A percentile compares a stretch with the other conserved stretches of the same genome.
Evolutionary conservation across 345 rosid species (phyloP).

Genomic region (Salix dunnii): DNA sequence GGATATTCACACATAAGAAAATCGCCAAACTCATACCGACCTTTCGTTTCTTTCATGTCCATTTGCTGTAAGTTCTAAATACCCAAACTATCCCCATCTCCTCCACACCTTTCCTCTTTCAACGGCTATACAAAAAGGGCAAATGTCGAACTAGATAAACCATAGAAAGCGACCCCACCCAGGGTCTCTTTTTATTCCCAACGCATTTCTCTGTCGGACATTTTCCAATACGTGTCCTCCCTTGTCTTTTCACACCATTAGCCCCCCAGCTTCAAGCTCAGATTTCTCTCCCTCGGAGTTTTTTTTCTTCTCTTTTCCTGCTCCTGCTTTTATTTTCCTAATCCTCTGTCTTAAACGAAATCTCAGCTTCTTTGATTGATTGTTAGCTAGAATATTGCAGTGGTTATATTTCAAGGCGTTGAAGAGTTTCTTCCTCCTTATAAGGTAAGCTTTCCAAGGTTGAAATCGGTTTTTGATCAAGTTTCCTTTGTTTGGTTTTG

Average conservation of each 20-base stretch:
- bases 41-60: constrained; percentile 1
- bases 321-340: too few relatives aligned
- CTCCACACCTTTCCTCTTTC: too few relatives aligned
- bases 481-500: too few relatives aligned
- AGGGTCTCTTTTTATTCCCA: neutral
- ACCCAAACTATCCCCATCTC: neutral
- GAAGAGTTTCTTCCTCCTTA: too few relatives aligned
- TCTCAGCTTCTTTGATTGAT: neutral
- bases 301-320: neutral
- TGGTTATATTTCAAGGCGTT: too few relatives aligned
- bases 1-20: neutral
- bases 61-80: neutral
- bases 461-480: too few relatives aligned
- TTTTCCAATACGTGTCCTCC: neutral
- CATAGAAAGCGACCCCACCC: neutral
- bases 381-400: too few relatives aligned
- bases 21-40: neutral
- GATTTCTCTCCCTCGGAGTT: neutral
- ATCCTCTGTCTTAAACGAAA: neutral
- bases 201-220: neutral
- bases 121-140: constrained; percentile 6
- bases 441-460: too few relatives aligned
- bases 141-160: neutral
- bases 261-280: neutral
- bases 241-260: constrained; percentile 4